phyloP scores from a whole-genome alignment of 2,329 filamentous ascomycete species.

The Trichoderma endophyticum region DNA sequence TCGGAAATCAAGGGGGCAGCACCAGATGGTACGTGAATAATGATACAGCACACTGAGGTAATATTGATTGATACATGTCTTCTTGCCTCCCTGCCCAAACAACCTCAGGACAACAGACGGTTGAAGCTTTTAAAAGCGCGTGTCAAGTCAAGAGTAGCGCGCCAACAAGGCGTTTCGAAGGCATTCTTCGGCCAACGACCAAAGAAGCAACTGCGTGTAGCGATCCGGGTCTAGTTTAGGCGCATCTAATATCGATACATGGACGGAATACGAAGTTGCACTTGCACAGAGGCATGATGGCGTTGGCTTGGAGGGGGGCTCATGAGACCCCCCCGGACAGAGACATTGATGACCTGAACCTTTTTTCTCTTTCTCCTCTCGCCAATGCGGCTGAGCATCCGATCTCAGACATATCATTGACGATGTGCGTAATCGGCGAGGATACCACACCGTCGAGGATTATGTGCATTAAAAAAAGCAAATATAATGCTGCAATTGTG shows the following conservation, averaged over 20 bases:
- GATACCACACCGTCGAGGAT: not conserved
- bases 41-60: not conserved
- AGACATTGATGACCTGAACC: not conserved
- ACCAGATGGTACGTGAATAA: not conserved
- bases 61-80: not conserved
- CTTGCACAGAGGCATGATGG: not conserved
- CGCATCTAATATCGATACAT: not conserved
- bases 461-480: not conserved
- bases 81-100: not conserved
- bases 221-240: not conserved
- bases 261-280: not conserved
- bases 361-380: not conserved
- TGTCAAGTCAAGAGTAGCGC: not conserved
- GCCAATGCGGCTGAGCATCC: not conserved
- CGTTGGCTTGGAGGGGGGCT: not conserved
- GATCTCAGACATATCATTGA: not conserved
- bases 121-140: not conserved
- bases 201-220: not conserved
- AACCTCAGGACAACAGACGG: not conserved
- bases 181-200: not conserved
- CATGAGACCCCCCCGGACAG: not conserved
- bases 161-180: not conserved
- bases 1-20: not conserved
- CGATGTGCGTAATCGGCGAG: not conserved
- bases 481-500: not conserved